Evolutionary conservation across 139 green algal species (phyloP).

Genomic region (Coelastrella sp.): DNA sequence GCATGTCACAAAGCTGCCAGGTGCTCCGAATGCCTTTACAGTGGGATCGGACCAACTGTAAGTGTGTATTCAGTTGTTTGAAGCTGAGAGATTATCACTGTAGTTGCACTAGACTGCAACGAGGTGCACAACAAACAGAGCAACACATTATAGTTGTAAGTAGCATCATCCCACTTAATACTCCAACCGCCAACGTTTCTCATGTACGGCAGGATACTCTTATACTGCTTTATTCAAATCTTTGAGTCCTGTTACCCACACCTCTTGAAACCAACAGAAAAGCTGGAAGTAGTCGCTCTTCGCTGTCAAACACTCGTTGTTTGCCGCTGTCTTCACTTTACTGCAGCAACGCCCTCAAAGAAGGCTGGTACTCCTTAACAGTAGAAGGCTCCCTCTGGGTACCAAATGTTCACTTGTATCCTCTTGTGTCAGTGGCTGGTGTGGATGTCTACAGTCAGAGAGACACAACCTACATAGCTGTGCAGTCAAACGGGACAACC

Average conservation of each 20-base stretch:
- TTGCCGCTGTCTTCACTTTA: neutral
- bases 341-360: slow-evolving; percentile 15
- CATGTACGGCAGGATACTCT: no score
- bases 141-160: no score
- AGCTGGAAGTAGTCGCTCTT: no score
- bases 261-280: no score
- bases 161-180: no score
- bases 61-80: neutral
- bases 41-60: neutral
- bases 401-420: neutral
- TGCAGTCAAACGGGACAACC: neutral
- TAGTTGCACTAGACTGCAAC: no score
- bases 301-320: no score
- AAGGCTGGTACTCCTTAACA: slow-evolving; percentile 34
- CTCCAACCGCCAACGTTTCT: no score
- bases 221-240: no score
- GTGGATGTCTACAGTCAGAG: slow-evolving; percentile 13
- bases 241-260: no score
- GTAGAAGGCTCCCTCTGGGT: slow-evolving; percentile 36
- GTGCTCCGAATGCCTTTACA: neutral
- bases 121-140: no score
- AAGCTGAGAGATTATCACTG: no score
- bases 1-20: neutral
- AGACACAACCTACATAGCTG: neutral
- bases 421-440: slow-evolving; percentile 18